Percentiles rank a stretch among this genome's conserved stretches.
Evolutionary conservation across 148 eudicot species (phyloP).

Genomic region (Rheum nobile): DNA sequence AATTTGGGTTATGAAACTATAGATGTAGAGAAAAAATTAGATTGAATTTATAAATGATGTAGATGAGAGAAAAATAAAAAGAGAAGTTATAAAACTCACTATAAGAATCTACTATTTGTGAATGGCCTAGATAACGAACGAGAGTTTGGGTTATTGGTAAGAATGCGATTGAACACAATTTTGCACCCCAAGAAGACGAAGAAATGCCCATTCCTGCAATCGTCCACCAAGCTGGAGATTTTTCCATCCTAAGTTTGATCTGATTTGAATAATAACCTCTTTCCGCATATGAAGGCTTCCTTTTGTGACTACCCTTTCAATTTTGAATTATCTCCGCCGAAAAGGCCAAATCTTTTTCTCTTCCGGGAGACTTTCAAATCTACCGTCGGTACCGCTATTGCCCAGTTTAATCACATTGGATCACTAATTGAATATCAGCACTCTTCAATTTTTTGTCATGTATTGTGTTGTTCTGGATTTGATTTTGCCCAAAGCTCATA

Average conservation of each 20-base stretch:
- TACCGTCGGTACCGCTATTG: background rate
- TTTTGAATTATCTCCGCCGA: background rate
- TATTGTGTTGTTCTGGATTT: background rate
- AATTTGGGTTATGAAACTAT: too few relatives aligned
- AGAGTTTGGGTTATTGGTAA: too few relatives aligned
- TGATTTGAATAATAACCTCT: slow-evolving; percentile 11
- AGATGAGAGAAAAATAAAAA: too few relatives aligned
- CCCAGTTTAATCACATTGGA: slow-evolving; percentile 1
- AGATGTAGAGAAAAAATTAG: too few relatives aligned
- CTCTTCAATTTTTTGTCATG: background rate
- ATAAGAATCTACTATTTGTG: too few relatives aligned
- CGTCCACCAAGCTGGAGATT: slow-evolving; percentile 3
- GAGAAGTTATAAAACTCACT: too few relatives aligned
- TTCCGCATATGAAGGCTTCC: background rate
- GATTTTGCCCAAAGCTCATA: too few relatives aligned
- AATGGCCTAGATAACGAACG: too few relatives aligned
- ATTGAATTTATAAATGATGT: too few relatives aligned
- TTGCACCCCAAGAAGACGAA: background rate
- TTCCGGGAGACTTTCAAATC: background rate
- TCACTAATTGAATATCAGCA: background rate
- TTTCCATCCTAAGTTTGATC: slow-evolving; percentile 16
- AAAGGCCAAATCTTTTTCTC: background rate
- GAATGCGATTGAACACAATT: background rate
- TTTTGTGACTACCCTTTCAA: background rate
- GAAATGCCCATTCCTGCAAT: background rate